Conservation (phyloP, 129 eudicot species). For the Flaveria trinervia region DNA sequence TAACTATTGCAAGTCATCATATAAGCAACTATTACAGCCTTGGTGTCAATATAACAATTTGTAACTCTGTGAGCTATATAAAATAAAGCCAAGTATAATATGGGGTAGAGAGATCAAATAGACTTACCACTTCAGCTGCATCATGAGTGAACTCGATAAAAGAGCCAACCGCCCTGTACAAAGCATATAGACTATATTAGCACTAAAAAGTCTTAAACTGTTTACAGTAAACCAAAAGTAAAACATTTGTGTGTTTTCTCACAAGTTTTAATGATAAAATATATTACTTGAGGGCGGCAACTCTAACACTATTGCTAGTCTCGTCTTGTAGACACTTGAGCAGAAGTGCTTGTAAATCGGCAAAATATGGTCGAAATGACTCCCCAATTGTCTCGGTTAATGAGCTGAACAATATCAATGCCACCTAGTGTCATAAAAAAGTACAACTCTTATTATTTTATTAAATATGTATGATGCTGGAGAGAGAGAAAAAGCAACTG, state of each 20-base stretch:
- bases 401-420: slow-evolving; percentile 93
- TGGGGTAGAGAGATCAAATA: slow-evolving; percentile 12
- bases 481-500: not conserved
- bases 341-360: slow-evolving; percentile 83
- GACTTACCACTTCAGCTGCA: slow-evolving; percentile 81
- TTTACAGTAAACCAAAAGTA: not conserved
- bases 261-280: slow-evolving; percentile 3
- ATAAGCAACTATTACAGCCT: not conserved
- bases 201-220: not conserved
- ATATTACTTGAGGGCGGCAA: slow-evolving; percentile 92
- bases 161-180: slow-evolving; percentile 93
- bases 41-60: slow-evolving; percentile 9
- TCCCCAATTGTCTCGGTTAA: slow-evolving; percentile 92
- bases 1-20: not conserved
- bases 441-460: not conserved
- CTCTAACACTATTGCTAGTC: slow-evolving; percentile 81
- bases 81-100: slow-evolving; percentile 3
- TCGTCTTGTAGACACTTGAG: slow-evolving; percentile 93
- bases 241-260: not conserved
- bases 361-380: slow-evolving; percentile 84
- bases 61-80: not conserved
- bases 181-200: slow-evolving; percentile 14
- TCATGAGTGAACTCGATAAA: slow-evolving; percentile 93
- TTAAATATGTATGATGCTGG: not conserved
- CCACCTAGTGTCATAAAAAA: slow-evolving; percentile 62